These are phyloP conservation scores for Ophiostoma perfectum DNA, from an alignment of 2,329 filamentous ascomycete genomes.

Conservation along the genomic window DNA sequence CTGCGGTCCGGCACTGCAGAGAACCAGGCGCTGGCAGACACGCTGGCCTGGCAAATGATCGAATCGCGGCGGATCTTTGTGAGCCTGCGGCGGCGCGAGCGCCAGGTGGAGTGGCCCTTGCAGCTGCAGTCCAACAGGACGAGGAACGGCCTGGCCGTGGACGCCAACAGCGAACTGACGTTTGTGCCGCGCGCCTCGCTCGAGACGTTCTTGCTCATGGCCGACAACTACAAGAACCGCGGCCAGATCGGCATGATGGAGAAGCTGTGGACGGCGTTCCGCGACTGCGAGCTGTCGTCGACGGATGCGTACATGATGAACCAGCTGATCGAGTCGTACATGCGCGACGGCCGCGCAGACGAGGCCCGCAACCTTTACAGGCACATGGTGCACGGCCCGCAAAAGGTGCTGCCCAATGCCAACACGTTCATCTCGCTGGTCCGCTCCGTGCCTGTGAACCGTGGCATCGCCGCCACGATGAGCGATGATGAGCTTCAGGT, in stretches of 20 bases:
- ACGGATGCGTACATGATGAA: constrained; percentile 74
- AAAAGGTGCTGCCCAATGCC: constrained; percentile 52
- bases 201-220: constrained; percentile 72
- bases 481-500: constrained; percentile 24
- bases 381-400: constrained; percentile 42
- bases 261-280: constrained; percentile 57
- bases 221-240: constrained; percentile 64
- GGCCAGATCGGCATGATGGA: constrained; percentile 53
- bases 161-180: constrained; percentile 28
- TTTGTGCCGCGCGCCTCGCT: constrained; percentile 57
- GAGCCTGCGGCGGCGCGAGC: constrained; percentile 39
- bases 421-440: constrained; percentile 66
- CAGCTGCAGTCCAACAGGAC: constrained; percentile 26
- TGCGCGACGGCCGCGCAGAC: constrained; percentile 52
- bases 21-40: constrained; percentile 57
- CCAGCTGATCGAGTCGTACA: constrained; percentile 63
- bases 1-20: constrained; percentile 56
- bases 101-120: constrained; percentile 29
- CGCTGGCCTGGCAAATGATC: constrained; percentile 72
- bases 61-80: constrained; percentile 60
- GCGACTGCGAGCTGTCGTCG: constrained; percentile 54
- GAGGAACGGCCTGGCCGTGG: not conserved
- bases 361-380: constrained; percentile 53
- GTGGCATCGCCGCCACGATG: constrained; percentile 32
- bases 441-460: constrained; percentile 52